Evolutionary conservation across 345 rosid species (phyloP), one percentile per base, ranked within the genome.

Genomic region (Eucalyptus lansdowneana): DNA sequence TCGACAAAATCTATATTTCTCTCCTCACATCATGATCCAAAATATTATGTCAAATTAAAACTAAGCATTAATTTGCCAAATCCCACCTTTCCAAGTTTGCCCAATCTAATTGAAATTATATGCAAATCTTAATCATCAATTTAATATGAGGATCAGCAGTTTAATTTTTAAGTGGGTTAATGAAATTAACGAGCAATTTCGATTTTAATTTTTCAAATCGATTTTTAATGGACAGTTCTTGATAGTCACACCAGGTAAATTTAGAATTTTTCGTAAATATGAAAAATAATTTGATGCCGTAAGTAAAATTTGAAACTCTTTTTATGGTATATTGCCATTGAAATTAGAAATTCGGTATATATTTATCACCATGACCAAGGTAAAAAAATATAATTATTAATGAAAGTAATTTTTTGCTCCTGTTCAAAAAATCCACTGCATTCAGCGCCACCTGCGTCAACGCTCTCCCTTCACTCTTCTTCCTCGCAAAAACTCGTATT

Each of bases 161-260:
- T 1, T 24, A 56, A 0, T 56, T 56, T 1, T 0, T 24, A 0
- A 9, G 0, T 56, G 13, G 19, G 29, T 24, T 5, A 4, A 24
- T 0, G 62, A 56, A 56, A 9, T 0, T 56, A 56, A 2, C 0
- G 6, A 24, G 6, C 1, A 56, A 1, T 24, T 56, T 2, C 4
- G 0, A 53, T 9, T 56, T 56, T 56, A 56, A 56, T 56, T 56
- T 56, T 56, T 56, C 13, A 2, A 56, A 9, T 56, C 11, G 0
- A 22, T 56, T 56, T 0, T 56, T 1, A 19, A 3, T 56, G 27
- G 12, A 4, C 0, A 56, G 5, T 9, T 22, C 12, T 56, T 56
- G 12, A 22, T 53, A 19, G 24, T 53, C 58, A 53, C 58, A 53
- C 2, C 3, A 2, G 58, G 58, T 53, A 53, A 53, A 53, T 53